Evolutionary conservation across 192 early-diverging fungal genomes (phyloP).

Genomic region (Powellomyces hirtus): DNA sequence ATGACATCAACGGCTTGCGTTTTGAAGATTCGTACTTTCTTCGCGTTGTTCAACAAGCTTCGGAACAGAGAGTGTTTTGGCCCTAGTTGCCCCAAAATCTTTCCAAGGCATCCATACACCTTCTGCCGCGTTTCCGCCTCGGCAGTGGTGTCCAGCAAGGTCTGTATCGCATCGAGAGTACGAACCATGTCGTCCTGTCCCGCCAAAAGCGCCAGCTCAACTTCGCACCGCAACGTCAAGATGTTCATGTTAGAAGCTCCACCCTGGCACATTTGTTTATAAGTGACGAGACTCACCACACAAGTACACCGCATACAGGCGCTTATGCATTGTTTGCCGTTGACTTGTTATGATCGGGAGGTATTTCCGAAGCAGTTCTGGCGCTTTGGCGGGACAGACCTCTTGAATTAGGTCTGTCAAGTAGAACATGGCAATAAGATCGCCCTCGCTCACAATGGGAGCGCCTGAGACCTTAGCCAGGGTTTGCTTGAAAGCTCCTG

Average conservation of each 20-base stretch:
- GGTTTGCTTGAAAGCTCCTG: slow-evolving; percentile 49
- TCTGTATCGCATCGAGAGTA: slow-evolving; percentile 49
- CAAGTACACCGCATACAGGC: slow-evolving; percentile 45
- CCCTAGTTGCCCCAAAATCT: slow-evolving; percentile 35
- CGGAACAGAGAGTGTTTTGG: slow-evolving; percentile 50
- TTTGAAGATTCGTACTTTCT: slow-evolving; percentile 29
- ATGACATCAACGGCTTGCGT: neutral
- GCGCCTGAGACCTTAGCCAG: slow-evolving; percentile 37
- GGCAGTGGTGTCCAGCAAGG: slow-evolving; percentile 38
- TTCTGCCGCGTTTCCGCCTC: slow-evolving; percentile 36
- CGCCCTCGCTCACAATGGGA: slow-evolving; percentile 46
- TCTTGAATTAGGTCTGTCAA: slow-evolving; percentile 44
- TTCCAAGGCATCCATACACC: slow-evolving; percentile 44
- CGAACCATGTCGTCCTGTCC: slow-evolving; percentile 47
- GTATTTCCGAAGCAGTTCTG: slow-evolving; percentile 42
- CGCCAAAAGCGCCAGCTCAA: slow-evolving; percentile 42
- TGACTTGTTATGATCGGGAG: slow-evolving; percentile 45
- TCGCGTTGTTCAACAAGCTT: slow-evolving; percentile 43
- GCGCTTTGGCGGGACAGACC: slow-evolving; percentile 44
- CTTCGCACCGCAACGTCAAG: slow-evolving; percentile 11
- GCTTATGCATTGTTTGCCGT: slow-evolving; percentile 39
- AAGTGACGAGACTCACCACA: slow-evolving; percentile 23
- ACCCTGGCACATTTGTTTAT: neutral
- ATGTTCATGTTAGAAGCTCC: no score
- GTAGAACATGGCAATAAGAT: slow-evolving; percentile 53